Base-by-base conservation (phyloP, 805 yeast genomes). In the Metschnikowia similis region DNA sequence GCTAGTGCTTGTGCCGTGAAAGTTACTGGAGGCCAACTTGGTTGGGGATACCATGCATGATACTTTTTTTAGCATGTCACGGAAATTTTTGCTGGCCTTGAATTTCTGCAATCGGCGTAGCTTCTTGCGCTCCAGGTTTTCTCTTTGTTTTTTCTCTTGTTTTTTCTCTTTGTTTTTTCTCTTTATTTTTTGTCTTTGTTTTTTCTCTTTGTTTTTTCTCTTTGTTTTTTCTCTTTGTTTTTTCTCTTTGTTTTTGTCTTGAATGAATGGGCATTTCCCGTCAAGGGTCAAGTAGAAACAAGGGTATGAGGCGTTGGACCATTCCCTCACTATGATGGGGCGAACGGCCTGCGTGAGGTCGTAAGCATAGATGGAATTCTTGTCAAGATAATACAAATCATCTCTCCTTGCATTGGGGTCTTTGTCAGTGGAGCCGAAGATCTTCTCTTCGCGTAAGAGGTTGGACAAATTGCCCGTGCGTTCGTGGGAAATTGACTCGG, bases 401-500 rank as follows among this genome's bases (percentile, higher is more conserved):
- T 88, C 96, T 49, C 96, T 75, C 56, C 79, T 83, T 2, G 95
- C 94, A 54, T 76, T 79, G 10, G 95, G 94, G 64, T 91, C 97
- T 56, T 96, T 80, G 65, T 91, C 97, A 35, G 85, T 79, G 0
- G 96, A 87, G 10, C 97, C 97, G 64, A 81, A 83, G 11, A 88
- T 68, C 60, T 88, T 88, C 63, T 94, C 99, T 61, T 89, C 90
- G 55, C 84, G 83, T 58, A 92, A 76, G 54, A 92, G 73, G 44
- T 84, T 80, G 45, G 60, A 62, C 47, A 64, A 55, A 53, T 63
- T 61, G 35, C 64, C 66, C 5, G 53, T 41, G 31, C 55, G 50
- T 29, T 57, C 60, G 31, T 50, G 54, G 6, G 56, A 31, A 4
- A 53, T 52, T 5, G 55, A 26, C 21, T 56, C 61, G 21, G 56